A percentile compares a stretch with the other conserved stretches of the same genome.
These are phyloP conservation scores for Cyanidiococcus yangmingshanensis DNA, from an alignment of 23 red algal species.

Conservation along the genomic window DNA sequence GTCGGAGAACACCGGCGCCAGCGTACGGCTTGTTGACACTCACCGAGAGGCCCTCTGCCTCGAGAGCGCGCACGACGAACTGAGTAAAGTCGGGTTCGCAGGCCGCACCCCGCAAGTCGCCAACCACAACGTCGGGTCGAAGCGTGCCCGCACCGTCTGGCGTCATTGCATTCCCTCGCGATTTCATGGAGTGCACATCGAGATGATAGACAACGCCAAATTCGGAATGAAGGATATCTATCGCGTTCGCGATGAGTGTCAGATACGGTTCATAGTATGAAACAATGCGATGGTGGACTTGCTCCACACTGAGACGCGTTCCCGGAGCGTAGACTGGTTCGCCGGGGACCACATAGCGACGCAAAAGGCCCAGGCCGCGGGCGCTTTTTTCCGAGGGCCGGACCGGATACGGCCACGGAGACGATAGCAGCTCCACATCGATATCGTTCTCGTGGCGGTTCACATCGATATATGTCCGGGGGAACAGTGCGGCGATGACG, in stretches of 20 bases:
- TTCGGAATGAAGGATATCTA: conserved; percentile 18
- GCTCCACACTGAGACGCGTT: conserved; percentile 11
- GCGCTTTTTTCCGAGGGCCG: conserved; percentile 22
- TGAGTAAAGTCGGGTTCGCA: conserved; percentile 28
- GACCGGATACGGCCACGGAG: conserved; percentile 24
- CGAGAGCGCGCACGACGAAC: conserved; percentile 21
- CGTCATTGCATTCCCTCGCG: conserved; percentile 27
- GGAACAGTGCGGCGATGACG: conserved; percentile 22
- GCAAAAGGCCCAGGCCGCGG: conserved; percentile 21
- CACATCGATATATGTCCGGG: conserved; percentile 31
- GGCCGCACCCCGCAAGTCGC: conserved; percentile 21
- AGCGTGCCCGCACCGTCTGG: conserved; percentile 20
- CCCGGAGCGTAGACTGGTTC: conserved; percentile 20
- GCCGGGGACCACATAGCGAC: conserved; percentile 27
- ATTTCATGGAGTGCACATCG: conserved; percentile 38
- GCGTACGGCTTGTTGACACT: conserved; percentile 32
- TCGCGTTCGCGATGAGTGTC: not conserved
- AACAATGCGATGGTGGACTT: conserved; percentile 21
- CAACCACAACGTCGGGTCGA: conserved; percentile 30
- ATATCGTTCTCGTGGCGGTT: conserved; percentile 33
- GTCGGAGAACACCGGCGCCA: conserved; percentile 25
- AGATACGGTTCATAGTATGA: conserved; percentile 26
- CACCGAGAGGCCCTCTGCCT: conserved; percentile 19
- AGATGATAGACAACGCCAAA: conserved; percentile 30
- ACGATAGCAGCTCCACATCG: conserved; percentile 22